Conservation (phyloP, 306 rosid genomes). For the Senna tora region DNA sequence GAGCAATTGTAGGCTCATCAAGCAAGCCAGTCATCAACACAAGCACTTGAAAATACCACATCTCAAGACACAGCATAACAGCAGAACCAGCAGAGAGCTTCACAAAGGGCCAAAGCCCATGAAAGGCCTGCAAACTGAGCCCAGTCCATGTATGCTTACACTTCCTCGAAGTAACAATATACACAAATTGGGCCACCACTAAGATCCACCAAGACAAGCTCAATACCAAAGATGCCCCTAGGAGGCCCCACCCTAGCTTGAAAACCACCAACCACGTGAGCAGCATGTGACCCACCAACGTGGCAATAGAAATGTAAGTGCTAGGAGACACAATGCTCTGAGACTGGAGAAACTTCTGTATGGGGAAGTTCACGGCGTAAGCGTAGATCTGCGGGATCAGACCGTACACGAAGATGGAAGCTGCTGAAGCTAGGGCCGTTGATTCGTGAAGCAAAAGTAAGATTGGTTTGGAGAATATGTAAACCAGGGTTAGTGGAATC, state of each 20-base stretch:
- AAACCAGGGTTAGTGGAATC: constrained; percentile 47
- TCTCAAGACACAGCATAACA: constrained; percentile 79
- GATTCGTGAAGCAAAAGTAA: constrained; percentile 55
- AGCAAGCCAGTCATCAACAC: constrained; percentile 74
- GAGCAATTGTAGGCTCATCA: constrained; percentile 59
- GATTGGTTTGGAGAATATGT: constrained; percentile 52
- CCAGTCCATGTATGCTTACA: constrained; percentile 66
- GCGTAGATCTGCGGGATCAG: constrained; percentile 79
- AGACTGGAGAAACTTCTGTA: constrained; percentile 75
- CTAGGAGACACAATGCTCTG: constrained; percentile 76
- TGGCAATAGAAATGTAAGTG: constrained; percentile 56
- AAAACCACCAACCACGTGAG: constrained; percentile 64
- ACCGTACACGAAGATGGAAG: constrained; percentile 65
- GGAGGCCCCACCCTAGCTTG: constrained; percentile 52
- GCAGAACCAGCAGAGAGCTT: constrained; percentile 70
- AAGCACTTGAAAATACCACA: constrained; percentile 71
- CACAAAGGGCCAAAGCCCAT: constrained; percentile 52
- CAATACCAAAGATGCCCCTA: constrained; percentile 62
- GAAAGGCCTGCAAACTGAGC: constrained; percentile 51
- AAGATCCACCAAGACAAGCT: constrained; percentile 84
- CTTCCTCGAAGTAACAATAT: constrained; percentile 32
- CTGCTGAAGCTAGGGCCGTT: constrained; percentile 44
- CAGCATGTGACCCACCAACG: constrained; percentile 48
- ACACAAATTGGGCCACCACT: constrained; percentile 58
- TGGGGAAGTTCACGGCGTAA: constrained; percentile 77